A percentile compares a stretch with the other conserved stretches of the same genome.
phyloP scores from a whole-genome alignment of 1,284 basidiomycete genomes.

The Laetiporus sulphureus region DNA sequence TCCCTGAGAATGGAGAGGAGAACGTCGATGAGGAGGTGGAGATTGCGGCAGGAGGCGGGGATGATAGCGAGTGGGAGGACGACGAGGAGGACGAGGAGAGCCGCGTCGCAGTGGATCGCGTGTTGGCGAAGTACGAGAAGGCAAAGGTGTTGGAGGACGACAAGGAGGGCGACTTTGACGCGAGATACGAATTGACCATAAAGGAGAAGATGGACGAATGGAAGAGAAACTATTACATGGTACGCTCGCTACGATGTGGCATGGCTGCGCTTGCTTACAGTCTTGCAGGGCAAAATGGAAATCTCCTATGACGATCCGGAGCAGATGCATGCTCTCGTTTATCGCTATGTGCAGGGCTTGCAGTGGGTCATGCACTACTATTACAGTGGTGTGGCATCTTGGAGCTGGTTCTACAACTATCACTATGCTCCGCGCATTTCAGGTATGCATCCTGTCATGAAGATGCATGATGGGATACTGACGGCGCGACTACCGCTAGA shows the following conservation, averaged over 20 bases:
- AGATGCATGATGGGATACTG: not conserved
- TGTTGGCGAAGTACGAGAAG: constrained; percentile 84
- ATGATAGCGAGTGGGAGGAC: constrained; percentile 34
- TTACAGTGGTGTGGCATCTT: constrained; percentile 93
- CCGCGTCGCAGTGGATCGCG: constrained; percentile 70
- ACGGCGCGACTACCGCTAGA: constrained; percentile 40
- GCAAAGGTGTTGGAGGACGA: constrained; percentile 70
- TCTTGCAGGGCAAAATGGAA: constrained; percentile 76
- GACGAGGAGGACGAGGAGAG: constrained; percentile 43
- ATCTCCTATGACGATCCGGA: constrained; percentile 69
- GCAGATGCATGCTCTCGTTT: constrained; percentile 63
- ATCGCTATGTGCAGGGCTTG: constrained; percentile 87
- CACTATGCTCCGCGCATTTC: constrained; percentile 95
- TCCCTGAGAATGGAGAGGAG: constrained; percentile 32
- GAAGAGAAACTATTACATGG: constrained; percentile 90
- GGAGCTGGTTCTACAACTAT: constrained; percentile 99
- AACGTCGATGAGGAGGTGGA: constrained; percentile 15
- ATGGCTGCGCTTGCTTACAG: constrained; percentile 2
- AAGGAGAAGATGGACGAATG: constrained; percentile 87
- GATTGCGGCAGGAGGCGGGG: constrained; percentile 18
- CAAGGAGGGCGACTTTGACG: constrained; percentile 70
- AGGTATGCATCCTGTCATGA: constrained; percentile 40
- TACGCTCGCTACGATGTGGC: constrained; percentile 25
- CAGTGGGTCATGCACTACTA: constrained; percentile 99
- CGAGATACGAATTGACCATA: constrained; percentile 65